Conservation (phyloP, 2,329 filamentous ascomycete genomes). For the Pseudogymnoascus sp. region DNA sequence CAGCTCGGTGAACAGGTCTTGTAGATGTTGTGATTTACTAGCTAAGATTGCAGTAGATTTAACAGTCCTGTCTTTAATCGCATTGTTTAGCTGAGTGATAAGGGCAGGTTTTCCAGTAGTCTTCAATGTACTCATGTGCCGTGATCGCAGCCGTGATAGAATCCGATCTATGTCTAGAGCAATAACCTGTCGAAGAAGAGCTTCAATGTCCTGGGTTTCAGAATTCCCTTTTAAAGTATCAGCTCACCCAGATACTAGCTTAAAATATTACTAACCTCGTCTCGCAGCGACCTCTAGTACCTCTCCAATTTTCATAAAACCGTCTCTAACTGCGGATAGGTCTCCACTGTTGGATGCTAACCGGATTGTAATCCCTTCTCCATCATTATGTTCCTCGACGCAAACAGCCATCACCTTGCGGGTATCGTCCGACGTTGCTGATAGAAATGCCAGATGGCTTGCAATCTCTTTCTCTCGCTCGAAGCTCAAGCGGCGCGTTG, state of each 20-base stretch:
- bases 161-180: slow-evolving; percentile 21
- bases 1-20: slow-evolving; percentile 14
- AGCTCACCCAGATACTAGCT: background rate
- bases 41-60: background rate
- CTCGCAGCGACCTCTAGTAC: slow-evolving; percentile 19
- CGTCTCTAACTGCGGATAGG: slow-evolving; percentile 13
- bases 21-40: background rate
- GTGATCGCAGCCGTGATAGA: slow-evolving; percentile 21
- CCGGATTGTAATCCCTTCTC: slow-evolving; percentile 18
- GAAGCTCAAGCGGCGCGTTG: slow-evolving; percentile 11
- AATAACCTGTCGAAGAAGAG: slow-evolving; percentile 20
- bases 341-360: slow-evolving; percentile 22
- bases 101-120: slow-evolving; percentile 11
- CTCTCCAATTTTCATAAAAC: slow-evolving; percentile 17
- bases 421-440: slow-evolving; percentile 18
- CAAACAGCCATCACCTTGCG: slow-evolving; percentile 21
- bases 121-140: slow-evolving; percentile 11
- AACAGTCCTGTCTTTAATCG: slow-evolving; percentile 14
- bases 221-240: slow-evolving; percentile 12
- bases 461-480: slow-evolving; percentile 21
- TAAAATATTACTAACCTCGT: slow-evolving; percentile 15
- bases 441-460: slow-evolving; percentile 22
- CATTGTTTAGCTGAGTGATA: slow-evolving; percentile 16
- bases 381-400: slow-evolving; percentile 20
- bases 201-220: slow-evolving; percentile 17